Evolutionary conservation across 768 basidiomycete genomes (phyloP), one percentile per base, ranked within the genome.

Genomic region (Coprinopsis cinerea): DNA sequence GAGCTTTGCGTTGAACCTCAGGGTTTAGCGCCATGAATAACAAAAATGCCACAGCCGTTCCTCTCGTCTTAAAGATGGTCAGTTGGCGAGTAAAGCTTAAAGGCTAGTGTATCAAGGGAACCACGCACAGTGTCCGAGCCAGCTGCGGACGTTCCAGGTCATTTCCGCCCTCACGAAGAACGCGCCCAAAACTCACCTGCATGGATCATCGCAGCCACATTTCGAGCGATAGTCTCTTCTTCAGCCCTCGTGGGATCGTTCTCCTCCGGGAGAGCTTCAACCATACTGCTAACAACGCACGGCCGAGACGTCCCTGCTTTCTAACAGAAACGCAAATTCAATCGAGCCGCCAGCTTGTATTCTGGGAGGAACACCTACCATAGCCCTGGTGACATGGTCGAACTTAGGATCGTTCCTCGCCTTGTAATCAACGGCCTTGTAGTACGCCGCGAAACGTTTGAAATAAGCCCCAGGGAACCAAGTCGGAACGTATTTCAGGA

Each of bases 391-490:
- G 1, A 69, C 64, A 18, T 63, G 61, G 2, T 56, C 46, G 43
- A 72, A 76, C 0, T n/a, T n/a, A n/a, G 76, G 75, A 4, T 63
- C 55, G 25, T 73, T 64, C 11, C 65, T 56, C 60, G 74, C 64
- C 11, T 68, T 61, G 3, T 58, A 46, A 4, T 64, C 61, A 5
- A 63, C 56, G 14, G 57, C 57, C 18, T 61, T 57, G 58, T 71
- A 69, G 23, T 59, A 42, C 11, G 60, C 58, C 1, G 75, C 76
- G 37, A 64, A 66, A 28, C 59, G 62, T 49, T 75, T 66, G 58
- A 76, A 78, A 20, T 62, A 64, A 2, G 72, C 67, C 0, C 76
- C 74, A 15, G 76, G 75, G 4, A 76, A 18, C 74, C 75, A 77
- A 15, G 46, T 36, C 0, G 64, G 67, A 0, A 67, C 55, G 27